Evolutionary conservation across 139 green algal species (phyloP).

Genomic region (Bryopsis sp.): DNA sequence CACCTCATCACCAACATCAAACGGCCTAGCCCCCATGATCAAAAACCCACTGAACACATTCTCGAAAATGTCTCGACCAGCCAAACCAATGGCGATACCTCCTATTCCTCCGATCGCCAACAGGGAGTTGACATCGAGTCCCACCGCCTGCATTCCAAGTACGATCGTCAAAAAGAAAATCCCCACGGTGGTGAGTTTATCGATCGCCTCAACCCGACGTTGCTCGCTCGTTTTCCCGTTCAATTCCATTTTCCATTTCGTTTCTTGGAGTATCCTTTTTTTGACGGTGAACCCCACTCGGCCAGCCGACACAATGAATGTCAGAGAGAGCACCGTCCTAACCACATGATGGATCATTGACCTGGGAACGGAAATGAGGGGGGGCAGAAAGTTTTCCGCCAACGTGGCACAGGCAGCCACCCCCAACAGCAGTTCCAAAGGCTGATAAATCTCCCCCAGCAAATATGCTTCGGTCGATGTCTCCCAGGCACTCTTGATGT

Average conservation of each 20-base stretch:
- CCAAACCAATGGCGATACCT: slow-evolving; percentile 85
- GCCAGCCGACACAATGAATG: slow-evolving; percentile 68
- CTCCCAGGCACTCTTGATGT: not conserved
- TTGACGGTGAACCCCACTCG: slow-evolving; percentile 85
- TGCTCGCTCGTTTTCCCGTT: slow-evolving; percentile 4
- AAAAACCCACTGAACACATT: slow-evolving; percentile 90
- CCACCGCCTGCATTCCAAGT: slow-evolving; percentile 54
- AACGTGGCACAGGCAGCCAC: slow-evolving; percentile 78
- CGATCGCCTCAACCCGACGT: slow-evolving; percentile 33
- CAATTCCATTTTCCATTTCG: slow-evolving; percentile 45
- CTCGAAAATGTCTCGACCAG: slow-evolving; percentile 82
- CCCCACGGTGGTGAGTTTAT: slow-evolving; percentile 57
- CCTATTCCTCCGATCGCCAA: slow-evolving; percentile 87
- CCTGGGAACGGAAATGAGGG: slow-evolving; percentile 70
- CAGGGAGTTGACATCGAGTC: slow-evolving; percentile 68
- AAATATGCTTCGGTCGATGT: slow-evolving; percentile 16
- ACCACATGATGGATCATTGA: slow-evolving; percentile 26
- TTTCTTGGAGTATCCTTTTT: slow-evolving; percentile 59
- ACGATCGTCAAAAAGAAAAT: slow-evolving; percentile 48
- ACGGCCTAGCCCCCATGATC: slow-evolving; percentile 63
- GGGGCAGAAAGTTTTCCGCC: slow-evolving; percentile 74
- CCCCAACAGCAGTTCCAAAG: slow-evolving; percentile 79
- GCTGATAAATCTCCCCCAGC: slow-evolving; percentile 68
- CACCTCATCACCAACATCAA: slow-evolving; percentile 75
- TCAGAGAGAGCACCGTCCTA: slow-evolving; percentile 65